Evolutionary conservation across 331 rosid genomes (phyloP), one percentile per base, ranked within the genome.

Genomic region (Prunus yedoensis): DNA sequence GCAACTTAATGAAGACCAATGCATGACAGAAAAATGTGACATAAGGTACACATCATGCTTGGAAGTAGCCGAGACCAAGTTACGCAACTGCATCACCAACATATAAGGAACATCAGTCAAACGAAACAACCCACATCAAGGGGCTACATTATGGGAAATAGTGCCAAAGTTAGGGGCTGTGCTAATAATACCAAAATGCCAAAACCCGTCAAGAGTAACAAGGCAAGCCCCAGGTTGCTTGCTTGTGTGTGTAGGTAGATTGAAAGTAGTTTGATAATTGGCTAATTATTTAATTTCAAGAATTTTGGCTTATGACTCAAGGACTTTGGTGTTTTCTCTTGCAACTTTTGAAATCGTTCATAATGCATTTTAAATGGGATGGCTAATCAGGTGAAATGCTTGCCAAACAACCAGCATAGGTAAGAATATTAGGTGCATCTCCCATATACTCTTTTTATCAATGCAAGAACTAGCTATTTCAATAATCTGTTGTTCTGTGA

Each of bases 21-120:
- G 97, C 71, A 88, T 72, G 78, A 93, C 77, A 43, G 91, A 84
- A 86, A 81, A 88, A 85, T 88, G 83, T 43, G 90, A 87, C 84
- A 93, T 83, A 67, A 91, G 92, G 83, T 89, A 93, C 46, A 88
- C 92, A 72, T 93, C 96, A 85, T 93, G 98, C 66, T 93, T 93
- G 68, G 98, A 87, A 52, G 97, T 89, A 41, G 98, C 86, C 96
- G 97, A 91, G 73, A 91, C 91, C 83, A 93, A 88, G 83, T 93
- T 93, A 79, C 98, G 88, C 86, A 93, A 83, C 98, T 93, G 89
- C 79, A 89, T 70, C 66, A 50, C 69, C 68, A 78, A 60, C 25
- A 16, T 76, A 46, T 58, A 67, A 60, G 58, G 30, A 35, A 57
- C 54, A 65, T 68, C 15, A 45, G 71, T 60, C 68, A 76, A 70